A percentile compares a stretch with the other conserved stretches of the same genome.
phyloP scores from a whole-genome alignment of 345 rosid species.

The Eucalyptus rudis region DNA sequence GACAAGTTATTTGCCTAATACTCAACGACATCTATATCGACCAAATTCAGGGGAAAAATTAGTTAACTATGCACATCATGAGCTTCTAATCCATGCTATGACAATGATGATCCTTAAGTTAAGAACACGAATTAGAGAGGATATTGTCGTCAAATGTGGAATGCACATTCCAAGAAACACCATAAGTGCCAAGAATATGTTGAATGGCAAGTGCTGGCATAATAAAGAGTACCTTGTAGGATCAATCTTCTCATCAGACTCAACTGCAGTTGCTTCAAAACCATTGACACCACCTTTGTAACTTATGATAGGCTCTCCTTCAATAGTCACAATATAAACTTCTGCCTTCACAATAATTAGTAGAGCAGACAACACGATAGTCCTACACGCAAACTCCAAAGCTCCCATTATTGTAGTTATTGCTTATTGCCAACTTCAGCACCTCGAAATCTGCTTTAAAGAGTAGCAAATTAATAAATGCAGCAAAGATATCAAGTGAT shows the following conservation, averaged over 20 bases:
- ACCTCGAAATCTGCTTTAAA: slow-evolving; percentile 15
- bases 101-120: not conserved
- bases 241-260: slow-evolving; percentile 81
- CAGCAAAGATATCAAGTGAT: not conserved
- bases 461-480: not conserved
- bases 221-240: slow-evolving; percentile 38
- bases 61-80: not conserved
- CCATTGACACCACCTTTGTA: slow-evolving; percentile 84
- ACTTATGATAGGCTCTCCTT: slow-evolving; percentile 87
- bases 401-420: slow-evolving; percentile 8
- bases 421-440: not conserved
- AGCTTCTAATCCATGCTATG: not conserved
- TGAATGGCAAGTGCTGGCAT: not conserved
- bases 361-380: slow-evolving; percentile 16
- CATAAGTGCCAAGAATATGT: not conserved
- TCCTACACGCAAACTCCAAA: slow-evolving; percentile 5
- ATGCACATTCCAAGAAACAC: not conserved
- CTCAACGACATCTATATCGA: not conserved
- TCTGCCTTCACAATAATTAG: slow-evolving; percentile 40
- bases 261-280: slow-evolving; percentile 81
- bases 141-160: not conserved
- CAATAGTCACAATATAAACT: slow-evolving; percentile 71
- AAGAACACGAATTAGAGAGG: not conserved
- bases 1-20: not conserved
- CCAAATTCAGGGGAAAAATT: not conserved